These are phyloP conservation scores for Auricularia heimuer DNA, from an alignment of 768 basidiomycete genomes.

Conservation along the genomic window DNA sequence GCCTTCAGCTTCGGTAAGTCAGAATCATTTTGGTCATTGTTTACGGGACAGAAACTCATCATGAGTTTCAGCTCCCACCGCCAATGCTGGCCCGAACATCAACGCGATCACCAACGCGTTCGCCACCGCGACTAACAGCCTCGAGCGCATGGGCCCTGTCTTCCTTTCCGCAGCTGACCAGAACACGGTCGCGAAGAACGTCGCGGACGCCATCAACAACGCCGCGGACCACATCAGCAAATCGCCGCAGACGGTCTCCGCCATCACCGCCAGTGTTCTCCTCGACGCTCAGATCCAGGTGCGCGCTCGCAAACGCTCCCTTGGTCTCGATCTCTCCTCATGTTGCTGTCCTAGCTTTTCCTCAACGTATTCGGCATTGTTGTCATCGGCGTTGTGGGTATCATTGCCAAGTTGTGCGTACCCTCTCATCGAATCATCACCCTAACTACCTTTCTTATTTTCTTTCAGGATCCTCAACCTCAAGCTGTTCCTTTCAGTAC, in stretches of 20 bases:
- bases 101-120: neutral
- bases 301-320: neutral
- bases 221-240: neutral
- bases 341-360: neutral
- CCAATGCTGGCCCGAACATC: neutral
- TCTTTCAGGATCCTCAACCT: neutral
- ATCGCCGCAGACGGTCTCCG: neutral
- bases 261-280: neutral
- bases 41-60: neutral
- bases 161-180: neutral
- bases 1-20: neutral
- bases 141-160: neutral
- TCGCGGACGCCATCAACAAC: neutral
- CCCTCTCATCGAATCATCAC: too few relatives aligned
- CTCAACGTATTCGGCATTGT: neutral
- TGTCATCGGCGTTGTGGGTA: neutral
- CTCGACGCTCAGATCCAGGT: neutral
- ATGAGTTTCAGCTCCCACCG: neutral
- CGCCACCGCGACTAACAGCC: neutral
- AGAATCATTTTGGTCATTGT: neutral
- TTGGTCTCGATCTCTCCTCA: neutral
- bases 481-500: neutral
- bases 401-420: neutral
- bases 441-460: too few relatives aligned
- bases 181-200: neutral